These are phyloP conservation scores for Globisporangium radiosum DNA, from an alignment of 352 stramenopile genomes.

Conservation along the genomic window DNA sequence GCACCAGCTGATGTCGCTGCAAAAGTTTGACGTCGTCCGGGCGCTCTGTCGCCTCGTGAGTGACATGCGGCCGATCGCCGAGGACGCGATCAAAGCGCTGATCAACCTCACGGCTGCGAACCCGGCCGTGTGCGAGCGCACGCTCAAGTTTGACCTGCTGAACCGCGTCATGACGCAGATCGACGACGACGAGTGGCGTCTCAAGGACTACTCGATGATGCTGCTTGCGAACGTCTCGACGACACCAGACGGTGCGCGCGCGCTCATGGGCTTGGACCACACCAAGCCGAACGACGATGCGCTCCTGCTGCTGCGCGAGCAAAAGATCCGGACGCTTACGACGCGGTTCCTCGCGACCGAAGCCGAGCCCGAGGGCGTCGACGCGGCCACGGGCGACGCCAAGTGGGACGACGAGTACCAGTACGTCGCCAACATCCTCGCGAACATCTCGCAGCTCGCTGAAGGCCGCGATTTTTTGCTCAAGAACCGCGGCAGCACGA, in stretches of 20 bases:
- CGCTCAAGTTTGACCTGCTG: conserved; percentile 75
- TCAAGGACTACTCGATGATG: conserved; percentile 87
- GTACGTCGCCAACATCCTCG: conserved; percentile 81
- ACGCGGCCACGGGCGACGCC: conserved; percentile 57
- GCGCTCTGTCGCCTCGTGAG: conserved; percentile 75
- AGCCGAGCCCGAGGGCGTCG: conserved; percentile 70
- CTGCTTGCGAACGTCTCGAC: conserved; percentile 80
- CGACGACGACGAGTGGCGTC: conserved; percentile 72
- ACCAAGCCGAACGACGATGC: conserved; percentile 38
- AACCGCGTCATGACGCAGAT: conserved; percentile 84
- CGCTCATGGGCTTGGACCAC: conserved; percentile 43
- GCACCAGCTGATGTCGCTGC: conserved; percentile 66
- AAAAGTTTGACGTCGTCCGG: conserved; percentile 68
- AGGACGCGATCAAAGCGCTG: conserved; percentile 82
- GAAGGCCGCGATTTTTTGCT: conserved; percentile 74
- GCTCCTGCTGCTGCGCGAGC: conserved; percentile 56
- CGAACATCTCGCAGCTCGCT: conserved; percentile 81
- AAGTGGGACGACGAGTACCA: conserved; percentile 88
- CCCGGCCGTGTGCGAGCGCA: conserved; percentile 51
- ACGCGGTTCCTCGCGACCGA: conserved; percentile 64
- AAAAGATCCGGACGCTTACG: conserved; percentile 75
- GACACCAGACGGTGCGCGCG: conserved; percentile 53
- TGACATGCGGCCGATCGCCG: conserved; percentile 76
- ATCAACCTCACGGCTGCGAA: conserved; percentile 84
- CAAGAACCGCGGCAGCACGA: conserved; percentile 60